Percentiles rank a stretch among this genome's conserved stretches.
phyloP scores from a whole-genome alignment of 805 yeast genomes.

The Wickerhamomyces hampshirensis region DNA sequence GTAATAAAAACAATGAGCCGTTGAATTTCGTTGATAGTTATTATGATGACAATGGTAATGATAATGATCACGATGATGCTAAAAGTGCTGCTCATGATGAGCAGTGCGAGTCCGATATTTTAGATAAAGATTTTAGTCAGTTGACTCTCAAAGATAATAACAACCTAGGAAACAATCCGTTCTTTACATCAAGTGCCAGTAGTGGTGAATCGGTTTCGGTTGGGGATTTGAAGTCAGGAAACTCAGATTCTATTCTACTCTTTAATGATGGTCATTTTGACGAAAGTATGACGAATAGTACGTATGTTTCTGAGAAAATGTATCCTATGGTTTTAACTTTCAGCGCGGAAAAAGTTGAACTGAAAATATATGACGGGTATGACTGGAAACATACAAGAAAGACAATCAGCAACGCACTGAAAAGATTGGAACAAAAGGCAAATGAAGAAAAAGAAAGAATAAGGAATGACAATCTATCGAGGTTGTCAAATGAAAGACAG shows the following conservation, averaged over 20 bases:
- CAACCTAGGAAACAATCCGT: conserved; percentile 14
- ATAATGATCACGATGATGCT: not conserved
- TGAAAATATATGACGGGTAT: conserved; percentile 79
- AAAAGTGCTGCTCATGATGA: conserved; percentile 1
- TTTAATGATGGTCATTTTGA: conserved; percentile 25
- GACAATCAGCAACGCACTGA: conserved; percentile 60
- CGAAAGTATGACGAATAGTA: conserved; percentile 1
- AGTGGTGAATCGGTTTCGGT: not conserved
- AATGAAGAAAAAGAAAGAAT: conserved; percentile 14
- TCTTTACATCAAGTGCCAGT: conserved; percentile 3
- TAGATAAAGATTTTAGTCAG: conserved; percentile 28
- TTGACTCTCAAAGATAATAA: conserved; percentile 17
- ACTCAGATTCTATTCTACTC: conserved; percentile 18
- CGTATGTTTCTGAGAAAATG: conserved; percentile 2
- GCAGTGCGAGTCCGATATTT: conserved; percentile 17
- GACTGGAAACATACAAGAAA: conserved; percentile 83
- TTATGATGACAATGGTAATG: conserved; percentile 5
- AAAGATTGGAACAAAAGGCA: conserved; percentile 51
- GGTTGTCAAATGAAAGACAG: not conserved
- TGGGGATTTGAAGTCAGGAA: conserved; percentile 9
- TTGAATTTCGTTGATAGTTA: conserved; percentile 24
- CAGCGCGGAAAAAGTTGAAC: conserved; percentile 31
- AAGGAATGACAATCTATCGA: not conserved
- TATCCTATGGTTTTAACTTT: conserved; percentile 21
- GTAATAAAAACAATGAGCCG: conserved; percentile 4